Conservation (phyloP, 1,139 yeast genomes). For the Diutina sp. region DNA sequence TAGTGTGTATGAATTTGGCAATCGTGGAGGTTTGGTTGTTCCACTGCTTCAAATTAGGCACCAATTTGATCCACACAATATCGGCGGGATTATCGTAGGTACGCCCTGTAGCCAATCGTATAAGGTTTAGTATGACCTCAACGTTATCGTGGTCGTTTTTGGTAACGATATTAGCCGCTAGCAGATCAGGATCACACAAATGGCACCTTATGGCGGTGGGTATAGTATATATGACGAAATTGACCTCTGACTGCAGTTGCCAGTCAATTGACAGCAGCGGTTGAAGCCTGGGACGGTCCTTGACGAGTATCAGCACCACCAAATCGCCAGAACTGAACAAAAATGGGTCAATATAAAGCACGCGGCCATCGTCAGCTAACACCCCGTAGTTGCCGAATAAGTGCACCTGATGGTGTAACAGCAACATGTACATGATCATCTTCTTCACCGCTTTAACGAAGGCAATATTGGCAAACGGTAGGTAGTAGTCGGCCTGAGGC, state of each 20-base stretch:
- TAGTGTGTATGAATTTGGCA: slow-evolving; percentile 38
- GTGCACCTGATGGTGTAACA: slow-evolving; percentile 23
- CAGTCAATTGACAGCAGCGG: background rate
- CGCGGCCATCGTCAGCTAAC: slow-evolving; percentile 6
- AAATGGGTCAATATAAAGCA: slow-evolving; percentile 44
- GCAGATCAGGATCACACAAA: slow-evolving; percentile 25
- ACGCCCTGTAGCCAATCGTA: slow-evolving; percentile 44
- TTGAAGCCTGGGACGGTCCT: background rate
- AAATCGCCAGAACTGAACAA: slow-evolving; percentile 41
- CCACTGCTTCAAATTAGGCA: slow-evolving; percentile 56
- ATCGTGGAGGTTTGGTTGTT: slow-evolving; percentile 59
- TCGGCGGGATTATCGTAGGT: slow-evolving; percentile 11
- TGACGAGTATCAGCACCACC: slow-evolving; percentile 12
- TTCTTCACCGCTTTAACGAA: slow-evolving; percentile 50
- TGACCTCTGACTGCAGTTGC: background rate
- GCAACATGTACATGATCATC: slow-evolving; percentile 33
- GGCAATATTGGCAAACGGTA: slow-evolving; percentile 37
- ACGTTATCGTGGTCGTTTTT: slow-evolving; percentile 13
- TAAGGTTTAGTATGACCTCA: slow-evolving; percentile 25
- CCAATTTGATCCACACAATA: slow-evolving; percentile 48
- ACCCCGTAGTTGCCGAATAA: slow-evolving; percentile 47
- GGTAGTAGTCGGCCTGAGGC: slow-evolving; percentile 11
- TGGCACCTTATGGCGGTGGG: slow-evolving; percentile 72
- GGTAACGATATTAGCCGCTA: background rate
- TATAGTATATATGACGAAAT: slow-evolving; percentile 45